Conservation (phyloP, 2,329 filamentous ascomycete species). For the Penicillium aurantiogriseum region DNA sequence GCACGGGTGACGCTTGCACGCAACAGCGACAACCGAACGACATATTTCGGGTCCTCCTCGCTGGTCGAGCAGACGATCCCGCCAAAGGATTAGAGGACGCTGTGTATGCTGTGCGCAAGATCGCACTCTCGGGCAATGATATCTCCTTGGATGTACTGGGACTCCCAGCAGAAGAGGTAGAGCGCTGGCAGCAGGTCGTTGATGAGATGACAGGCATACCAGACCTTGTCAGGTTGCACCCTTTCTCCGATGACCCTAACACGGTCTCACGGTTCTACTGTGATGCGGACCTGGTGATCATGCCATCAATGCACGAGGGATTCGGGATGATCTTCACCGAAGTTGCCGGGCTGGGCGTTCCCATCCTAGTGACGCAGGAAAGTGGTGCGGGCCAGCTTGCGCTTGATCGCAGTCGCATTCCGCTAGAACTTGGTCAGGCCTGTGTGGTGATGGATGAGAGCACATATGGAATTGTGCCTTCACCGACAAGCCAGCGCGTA, state of each 20-base stretch:
- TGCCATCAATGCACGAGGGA: conserved; percentile 4
- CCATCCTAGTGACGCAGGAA: not conserved
- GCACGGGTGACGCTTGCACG: not conserved
- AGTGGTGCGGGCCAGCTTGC: conserved; percentile 1
- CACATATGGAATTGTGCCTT: not conserved
- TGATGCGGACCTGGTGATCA: not conserved
- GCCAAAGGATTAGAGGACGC: conserved; percentile 1
- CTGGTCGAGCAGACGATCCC: conserved; percentile 1
- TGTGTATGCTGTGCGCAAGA: not conserved
- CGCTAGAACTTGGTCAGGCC: not conserved
- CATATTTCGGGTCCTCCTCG: not conserved
- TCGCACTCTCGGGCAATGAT: not conserved
- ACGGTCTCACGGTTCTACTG: not conserved
- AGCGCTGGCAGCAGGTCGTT: not conserved
- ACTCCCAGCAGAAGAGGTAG: not conserved
- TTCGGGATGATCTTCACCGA: conserved; percentile 3
- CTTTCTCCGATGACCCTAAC: not conserved
- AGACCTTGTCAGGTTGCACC: not conserved
- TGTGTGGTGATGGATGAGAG: conserved; percentile 1
- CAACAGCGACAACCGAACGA: not conserved
- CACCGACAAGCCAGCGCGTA: not conserved
- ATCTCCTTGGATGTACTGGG: not conserved
- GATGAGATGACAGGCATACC: conserved; percentile 1
- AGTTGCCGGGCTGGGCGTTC: not conserved
- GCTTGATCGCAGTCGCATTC: conserved; percentile 2